Percentiles rank a stretch among this genome's conserved stretches.
These are phyloP conservation scores for Ceriops tagal DNA, from an alignment of 345 rosid species.

Conservation along the genomic window DNA sequence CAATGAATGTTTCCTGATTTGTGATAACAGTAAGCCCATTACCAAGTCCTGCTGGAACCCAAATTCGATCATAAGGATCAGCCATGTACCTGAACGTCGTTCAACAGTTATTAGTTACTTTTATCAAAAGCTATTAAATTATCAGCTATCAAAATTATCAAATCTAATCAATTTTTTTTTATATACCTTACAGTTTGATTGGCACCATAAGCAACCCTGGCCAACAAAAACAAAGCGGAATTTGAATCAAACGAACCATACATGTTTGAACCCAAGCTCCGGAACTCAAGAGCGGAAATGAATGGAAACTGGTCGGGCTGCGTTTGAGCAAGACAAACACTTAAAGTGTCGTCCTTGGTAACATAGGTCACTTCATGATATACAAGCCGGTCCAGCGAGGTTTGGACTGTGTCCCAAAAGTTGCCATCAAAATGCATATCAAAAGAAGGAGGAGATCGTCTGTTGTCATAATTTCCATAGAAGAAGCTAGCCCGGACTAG, in stretches of 20 bases:
- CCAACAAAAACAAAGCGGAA: slow-evolving; percentile 9
- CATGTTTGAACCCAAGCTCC: slow-evolving; percentile 20
- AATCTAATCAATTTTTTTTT: neutral
- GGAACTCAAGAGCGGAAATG: slow-evolving; percentile 27
- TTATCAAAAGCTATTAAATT: neutral
- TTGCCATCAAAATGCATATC: slow-evolving; percentile 27
- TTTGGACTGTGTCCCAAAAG: slow-evolving; percentile 20
- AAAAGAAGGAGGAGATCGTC: slow-evolving; percentile 23
- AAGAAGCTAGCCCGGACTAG: slow-evolving; percentile 25
- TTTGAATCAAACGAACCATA: slow-evolving; percentile 1
- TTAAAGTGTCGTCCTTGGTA: slow-evolving; percentile 7
- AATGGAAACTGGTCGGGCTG: slow-evolving; percentile 27
- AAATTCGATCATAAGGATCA: slow-evolving; percentile 40
- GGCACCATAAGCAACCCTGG: slow-evolving; percentile 16
- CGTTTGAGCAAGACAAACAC: slow-evolving; percentile 31
- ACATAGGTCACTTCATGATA: slow-evolving; percentile 16
- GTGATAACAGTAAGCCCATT: slow-evolving; percentile 14
- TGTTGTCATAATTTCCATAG: slow-evolving; percentile 29
- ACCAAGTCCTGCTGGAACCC: slow-evolving; percentile 28
- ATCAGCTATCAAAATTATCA: neutral
- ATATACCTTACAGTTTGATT: slow-evolving; percentile 3
- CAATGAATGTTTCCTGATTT: slow-evolving; percentile 10
- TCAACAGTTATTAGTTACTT: too few species aligned
- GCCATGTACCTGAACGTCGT: slow-evolving; percentile 10
- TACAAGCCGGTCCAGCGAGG: slow-evolving; percentile 1